Evolutionary conservation across 2,329 filamentous ascomycete species (phyloP), one percentile per base, ranked within the genome.

Genomic region (Trichoderma polysporum): DNA sequence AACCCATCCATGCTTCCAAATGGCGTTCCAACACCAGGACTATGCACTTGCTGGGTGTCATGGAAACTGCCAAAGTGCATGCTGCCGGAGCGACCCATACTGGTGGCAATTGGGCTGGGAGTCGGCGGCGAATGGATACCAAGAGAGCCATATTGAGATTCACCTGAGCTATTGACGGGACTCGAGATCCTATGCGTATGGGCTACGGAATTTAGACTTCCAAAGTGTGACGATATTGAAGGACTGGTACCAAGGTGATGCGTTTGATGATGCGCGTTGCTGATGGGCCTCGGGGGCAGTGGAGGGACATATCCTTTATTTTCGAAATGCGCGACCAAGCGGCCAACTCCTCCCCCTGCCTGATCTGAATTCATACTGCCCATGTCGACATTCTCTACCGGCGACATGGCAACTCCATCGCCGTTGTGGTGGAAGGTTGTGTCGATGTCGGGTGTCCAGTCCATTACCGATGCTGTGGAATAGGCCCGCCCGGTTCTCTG

Each of bases 251-350:
- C 71, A 15, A 74, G 69, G 52, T 75, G 68, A 60, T 71, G 77
- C 56, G 72, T 70, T 63, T 72, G 69, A 54, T 73, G 77, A 52
- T 71, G 70, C 59, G 71, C 69, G 52, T 73, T 75, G 41, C 72
- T 74, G 35, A 70, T 71, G 9, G 77, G 76, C 63, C 79, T 74
- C 7, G 78, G 74, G 54, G 78, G 78, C 1, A 79, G 73, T 45
- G 77, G 75, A 45, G 75, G 78, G 45, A 74, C 74, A 70, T 75
- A 77, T 54, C 71, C 75, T 65, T 78, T 79, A 66, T 76, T 79
- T 62, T 81, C 79, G 70, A 81, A 81, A 58, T 80, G 79, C 57
- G 79, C 77, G 66, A 80, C 76, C 54, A 81, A 69, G 53, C 78
- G 77, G 53, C 78, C 75, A 58, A 80, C 79, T 25, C 69, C 61